phyloP scores from a whole-genome alignment of 148 eudicot genomes.

The Rhododendron mucronatum region DNA sequence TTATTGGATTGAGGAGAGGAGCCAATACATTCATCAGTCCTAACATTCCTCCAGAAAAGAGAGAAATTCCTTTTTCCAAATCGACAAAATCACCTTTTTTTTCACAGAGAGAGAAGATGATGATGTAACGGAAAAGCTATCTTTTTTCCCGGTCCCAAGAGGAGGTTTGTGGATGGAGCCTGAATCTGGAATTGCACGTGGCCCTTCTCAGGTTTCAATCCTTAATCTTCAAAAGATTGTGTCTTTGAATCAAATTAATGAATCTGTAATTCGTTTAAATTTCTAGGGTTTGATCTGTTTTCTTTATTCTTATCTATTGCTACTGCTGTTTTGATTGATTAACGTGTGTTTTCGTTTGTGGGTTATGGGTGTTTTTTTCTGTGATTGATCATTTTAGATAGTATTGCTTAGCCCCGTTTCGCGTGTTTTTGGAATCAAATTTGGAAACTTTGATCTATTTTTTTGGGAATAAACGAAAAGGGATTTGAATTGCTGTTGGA shows the following conservation, averaged over 20 bases:
- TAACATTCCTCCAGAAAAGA: background rate
- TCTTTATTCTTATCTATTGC: background rate
- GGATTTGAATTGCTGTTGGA: background rate
- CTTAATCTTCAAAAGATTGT: background rate
- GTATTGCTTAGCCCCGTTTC: background rate
- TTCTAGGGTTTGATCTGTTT: background rate
- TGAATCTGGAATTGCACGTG: background rate
- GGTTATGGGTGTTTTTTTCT: background rate
- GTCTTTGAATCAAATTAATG: background rate
- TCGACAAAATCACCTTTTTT: background rate
- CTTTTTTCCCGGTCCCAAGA: background rate
- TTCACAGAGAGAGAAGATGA: background rate
- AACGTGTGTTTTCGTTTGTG: background rate
- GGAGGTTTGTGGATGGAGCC: background rate
- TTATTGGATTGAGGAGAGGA: background rate
- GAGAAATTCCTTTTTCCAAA: background rate
- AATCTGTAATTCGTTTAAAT: background rate
- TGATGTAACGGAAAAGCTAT: background rate
- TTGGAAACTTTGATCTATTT: background rate
- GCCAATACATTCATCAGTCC: background rate
- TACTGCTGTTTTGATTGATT: background rate
- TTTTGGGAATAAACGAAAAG: background rate
- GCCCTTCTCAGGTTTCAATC: background rate
- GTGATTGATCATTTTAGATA: background rate
- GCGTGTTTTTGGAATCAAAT: background rate